Evolutionary conservation across 106 monocot genomes (phyloP).

Genomic region (Phalaenopsis aphrodite): DNA sequence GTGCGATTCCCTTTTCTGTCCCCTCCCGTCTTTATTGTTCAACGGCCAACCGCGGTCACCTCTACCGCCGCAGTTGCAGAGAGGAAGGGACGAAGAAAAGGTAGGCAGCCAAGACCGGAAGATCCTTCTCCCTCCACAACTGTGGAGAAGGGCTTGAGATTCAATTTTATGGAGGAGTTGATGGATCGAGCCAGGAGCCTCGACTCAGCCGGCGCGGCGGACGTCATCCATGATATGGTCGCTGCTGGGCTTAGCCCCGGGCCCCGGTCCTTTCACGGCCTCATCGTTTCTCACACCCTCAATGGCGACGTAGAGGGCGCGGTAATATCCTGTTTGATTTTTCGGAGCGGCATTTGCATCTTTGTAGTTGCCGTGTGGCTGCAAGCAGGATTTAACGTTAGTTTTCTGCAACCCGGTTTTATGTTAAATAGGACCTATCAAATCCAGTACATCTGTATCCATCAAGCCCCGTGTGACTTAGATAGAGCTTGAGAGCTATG

Average conservation of each 20-base stretch:
- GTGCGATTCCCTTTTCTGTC: background rate
- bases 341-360: background rate
- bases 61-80: conserved; percentile 3
- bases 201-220: conserved; percentile 50
- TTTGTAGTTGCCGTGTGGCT: background rate
- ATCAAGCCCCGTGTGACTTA: too few relatives aligned
- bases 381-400: background rate
- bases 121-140: conserved; percentile 31
- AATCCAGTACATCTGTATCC: too few relatives aligned
- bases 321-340: conserved; percentile 24
- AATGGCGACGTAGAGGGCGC: conserved; percentile 77
- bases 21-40: background rate
- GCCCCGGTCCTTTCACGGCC: conserved; percentile 79
- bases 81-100: conserved; percentile 27
- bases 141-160: conserved; percentile 54
- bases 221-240: conserved; percentile 84
- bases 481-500: too few relatives aligned
- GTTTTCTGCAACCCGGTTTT: too few relatives aligned
- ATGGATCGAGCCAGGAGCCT: conserved; percentile 52
- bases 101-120: conserved; percentile 23
- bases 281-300: conserved; percentile 63
- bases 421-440: too few relatives aligned
- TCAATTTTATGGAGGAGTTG: conserved; percentile 86
- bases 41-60: background rate
- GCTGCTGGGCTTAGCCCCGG: conserved; percentile 84